Evolutionary conservation across 148 eudicot genomes (phyloP).

Genomic region (Dianthus caryophyllus): DNA sequence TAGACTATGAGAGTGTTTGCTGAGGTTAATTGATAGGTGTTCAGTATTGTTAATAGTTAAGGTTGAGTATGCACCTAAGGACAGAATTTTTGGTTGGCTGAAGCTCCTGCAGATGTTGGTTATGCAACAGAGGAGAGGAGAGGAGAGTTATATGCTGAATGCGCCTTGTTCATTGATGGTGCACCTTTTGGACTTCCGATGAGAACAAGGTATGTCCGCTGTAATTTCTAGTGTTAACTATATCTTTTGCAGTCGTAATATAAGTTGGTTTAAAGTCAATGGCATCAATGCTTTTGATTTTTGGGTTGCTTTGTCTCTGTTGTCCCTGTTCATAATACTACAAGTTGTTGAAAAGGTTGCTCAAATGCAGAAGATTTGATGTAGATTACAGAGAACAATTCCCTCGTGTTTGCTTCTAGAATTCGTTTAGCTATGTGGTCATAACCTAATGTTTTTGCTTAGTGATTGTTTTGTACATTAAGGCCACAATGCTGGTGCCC

Average conservation of each 20-base stretch:
- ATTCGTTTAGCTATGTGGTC: background rate
- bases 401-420: background rate
- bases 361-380: background rate
- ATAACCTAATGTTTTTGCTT: background rate
- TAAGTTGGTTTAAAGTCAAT: background rate
- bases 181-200: conserved; percentile 93
- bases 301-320: background rate
- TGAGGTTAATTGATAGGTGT: background rate
- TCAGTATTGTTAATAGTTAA: background rate
- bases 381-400: background rate
- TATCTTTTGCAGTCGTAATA: background rate
- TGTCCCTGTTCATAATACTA: background rate
- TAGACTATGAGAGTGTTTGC: background rate
- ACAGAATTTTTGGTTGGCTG: conserved; percentile 9
- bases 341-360: background rate
- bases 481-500: background rate
- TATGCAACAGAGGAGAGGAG: conserved; percentile 55
- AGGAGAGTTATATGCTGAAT: conserved; percentile 80
- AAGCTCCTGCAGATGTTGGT: conserved; percentile 53
- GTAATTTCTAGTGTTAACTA: background rate
- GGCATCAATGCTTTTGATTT: background rate
- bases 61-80: background rate
- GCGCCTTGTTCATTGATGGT: conserved; percentile 83
- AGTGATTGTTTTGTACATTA: background rate
- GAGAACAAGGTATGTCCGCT: conserved; percentile 62